A percentile compares a stretch with the other conserved stretches of the same genome.
Conservation (phyloP, 768 basidiomycete genomes). For the Crepidotus variabilis region DNA sequence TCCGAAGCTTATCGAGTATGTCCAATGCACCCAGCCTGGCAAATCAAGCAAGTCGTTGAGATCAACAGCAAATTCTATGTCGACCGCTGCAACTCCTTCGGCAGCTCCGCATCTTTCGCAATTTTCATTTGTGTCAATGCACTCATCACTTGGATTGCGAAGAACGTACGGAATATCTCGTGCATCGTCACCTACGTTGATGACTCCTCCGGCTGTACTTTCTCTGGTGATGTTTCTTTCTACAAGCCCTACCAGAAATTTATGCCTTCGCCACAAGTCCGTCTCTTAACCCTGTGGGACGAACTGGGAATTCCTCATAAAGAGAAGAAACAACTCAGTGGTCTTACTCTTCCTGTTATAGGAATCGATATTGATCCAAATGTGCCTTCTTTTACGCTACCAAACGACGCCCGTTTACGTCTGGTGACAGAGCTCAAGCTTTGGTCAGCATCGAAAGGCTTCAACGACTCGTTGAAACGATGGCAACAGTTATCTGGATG, state of each 20-base stretch:
- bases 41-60: conserved; percentile 29
- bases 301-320: conserved; percentile 34
- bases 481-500: conserved; percentile 29
- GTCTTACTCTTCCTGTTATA: conserved; percentile 28
- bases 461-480: conserved; percentile 3
- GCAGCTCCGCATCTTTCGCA: conserved; percentile 9
- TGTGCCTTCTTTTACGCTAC: conserved; percentile 24
- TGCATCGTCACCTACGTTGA: conserved; percentile 28
- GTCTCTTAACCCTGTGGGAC: conserved; percentile 35
- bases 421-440: too few species aligned
- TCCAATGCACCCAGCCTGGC: conserved; percentile 37
- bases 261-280: conserved; percentile 27
- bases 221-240: conserved; percentile 10
- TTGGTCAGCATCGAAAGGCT: too few species aligned
- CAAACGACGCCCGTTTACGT: conserved; percentile 5
- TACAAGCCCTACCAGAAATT: conserved; percentile 26
- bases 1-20: conserved; percentile 29
- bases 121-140: conserved; percentile 27
- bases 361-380: conserved; percentile 33
- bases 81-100: conserved; percentile 23
- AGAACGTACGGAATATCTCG: conserved; percentile 10
- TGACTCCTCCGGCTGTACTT: conserved; percentile 25
- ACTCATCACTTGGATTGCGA: conserved; percentile 34
- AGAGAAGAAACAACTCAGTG: conserved; percentile 33
- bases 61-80: conserved; percentile 20